Percentiles rank a stretch among this genome's conserved stretches.
phyloP scores from a whole-genome alignment of 305 asterid species.

The Solanum hybrid region DNA sequence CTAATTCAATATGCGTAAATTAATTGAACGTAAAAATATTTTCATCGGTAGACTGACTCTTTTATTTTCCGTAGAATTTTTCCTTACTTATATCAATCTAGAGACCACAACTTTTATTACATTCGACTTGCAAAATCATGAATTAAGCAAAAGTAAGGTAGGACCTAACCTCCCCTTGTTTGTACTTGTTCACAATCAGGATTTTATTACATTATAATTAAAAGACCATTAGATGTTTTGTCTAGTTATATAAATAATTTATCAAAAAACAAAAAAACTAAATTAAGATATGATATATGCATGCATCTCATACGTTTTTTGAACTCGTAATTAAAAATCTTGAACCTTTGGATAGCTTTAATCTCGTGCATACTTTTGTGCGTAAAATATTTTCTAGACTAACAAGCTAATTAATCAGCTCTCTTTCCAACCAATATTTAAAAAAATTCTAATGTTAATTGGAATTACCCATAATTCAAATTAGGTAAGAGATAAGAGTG shows the following conservation, averaged over 20 bases:
- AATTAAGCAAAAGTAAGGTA: not conserved
- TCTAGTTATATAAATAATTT: too few relatives aligned
- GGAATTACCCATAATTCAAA: not conserved
- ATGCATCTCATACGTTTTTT: not conserved
- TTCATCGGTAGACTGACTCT: not conserved
- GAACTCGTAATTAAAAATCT: not conserved
- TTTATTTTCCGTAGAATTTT: not conserved
- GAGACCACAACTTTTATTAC: not conserved
- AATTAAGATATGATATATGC: not conserved
- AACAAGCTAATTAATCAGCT: not conserved
- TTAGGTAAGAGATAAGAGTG: not conserved
- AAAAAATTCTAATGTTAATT: not conserved
- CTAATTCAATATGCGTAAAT: not conserved
- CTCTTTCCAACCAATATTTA: not conserved
- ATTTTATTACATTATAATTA: not conserved
- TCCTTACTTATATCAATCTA: too few relatives aligned
- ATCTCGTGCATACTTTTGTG: not conserved
- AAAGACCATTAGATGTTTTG: not conserved
- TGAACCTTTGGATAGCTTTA: not conserved
- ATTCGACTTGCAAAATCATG: not conserved
- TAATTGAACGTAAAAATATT: not conserved
- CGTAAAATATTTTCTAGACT: not conserved
- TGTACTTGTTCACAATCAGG: not conserved
- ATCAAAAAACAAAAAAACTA: not conserved
- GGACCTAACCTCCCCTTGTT: accelerated